These are phyloP conservation scores for Solanum sitiens DNA, from an alignment of 257 asterid species.

Conservation along the genomic window DNA sequence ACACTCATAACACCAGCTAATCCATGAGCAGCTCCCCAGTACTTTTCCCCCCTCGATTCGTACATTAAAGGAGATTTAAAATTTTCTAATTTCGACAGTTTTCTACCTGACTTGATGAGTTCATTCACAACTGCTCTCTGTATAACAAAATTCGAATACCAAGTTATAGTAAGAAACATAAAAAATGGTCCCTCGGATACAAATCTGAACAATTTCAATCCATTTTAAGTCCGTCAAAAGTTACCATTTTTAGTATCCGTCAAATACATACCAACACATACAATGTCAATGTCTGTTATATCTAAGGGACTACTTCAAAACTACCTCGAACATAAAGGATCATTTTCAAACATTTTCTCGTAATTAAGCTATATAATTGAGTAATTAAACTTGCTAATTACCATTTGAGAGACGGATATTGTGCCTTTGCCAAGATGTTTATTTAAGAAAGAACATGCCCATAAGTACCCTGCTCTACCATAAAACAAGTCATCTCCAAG, in stretches of 20 bases:
- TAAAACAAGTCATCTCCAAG: constrained; percentile 59
- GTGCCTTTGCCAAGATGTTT: constrained; percentile 43
- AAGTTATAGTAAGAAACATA: not conserved
- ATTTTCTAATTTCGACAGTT: constrained; percentile 23
- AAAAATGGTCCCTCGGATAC: not conserved
- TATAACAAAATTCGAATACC: not conserved
- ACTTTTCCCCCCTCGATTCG: constrained; percentile 69
- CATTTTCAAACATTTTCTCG: not conserved
- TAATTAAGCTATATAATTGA: not conserved
- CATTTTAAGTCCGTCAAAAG: not conserved
- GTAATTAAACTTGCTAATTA: constrained; percentile 3
- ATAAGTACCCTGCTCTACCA: constrained; percentile 78
- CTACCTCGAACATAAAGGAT: not conserved
- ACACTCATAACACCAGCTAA: constrained; percentile 64
- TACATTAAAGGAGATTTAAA: constrained; percentile 53
- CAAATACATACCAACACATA: not conserved
- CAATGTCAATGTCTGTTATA: not conserved
- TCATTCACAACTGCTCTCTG: constrained; percentile 58
- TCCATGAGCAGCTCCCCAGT: constrained; percentile 92
- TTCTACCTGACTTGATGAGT: constrained; percentile 49
- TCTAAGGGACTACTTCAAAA: not conserved
- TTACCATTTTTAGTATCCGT: not conserved
- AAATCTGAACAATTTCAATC: not conserved
- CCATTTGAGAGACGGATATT: constrained; percentile 49
- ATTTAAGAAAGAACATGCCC: constrained; percentile 73